Evolutionary conservation across 306 rosid species (phyloP), one percentile per base, ranked within the genome.

Genomic region (Casuarina equisetifolia): DNA sequence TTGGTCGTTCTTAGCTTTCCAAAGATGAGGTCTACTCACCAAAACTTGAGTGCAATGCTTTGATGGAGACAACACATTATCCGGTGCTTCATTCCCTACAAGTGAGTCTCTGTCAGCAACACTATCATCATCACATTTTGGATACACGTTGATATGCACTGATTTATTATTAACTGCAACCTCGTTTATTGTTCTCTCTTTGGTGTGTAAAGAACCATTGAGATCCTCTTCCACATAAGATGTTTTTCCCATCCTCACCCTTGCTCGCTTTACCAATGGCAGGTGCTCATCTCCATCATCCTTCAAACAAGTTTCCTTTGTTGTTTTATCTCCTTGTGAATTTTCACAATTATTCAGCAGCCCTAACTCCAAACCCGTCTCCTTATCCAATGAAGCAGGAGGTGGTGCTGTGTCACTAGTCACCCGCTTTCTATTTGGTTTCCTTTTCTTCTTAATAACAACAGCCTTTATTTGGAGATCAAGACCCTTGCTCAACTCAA

Each of bases 281-380:
- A 94, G 82, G 82, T 94, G 98, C 82, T 89, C 93, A 70, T 94
- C 98, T 71, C 98, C 98, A 79, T 89, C 91, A 80, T 90, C 97
- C 81, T 89, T 93, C 78, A 84, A 85, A 77, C 84, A 81, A 68
- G 64, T 82, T 79, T 81, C 91, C 52, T 64, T 74, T 54, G 77
- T 80, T 76, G 85, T 85, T 52, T 74, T 91, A 74, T 59, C 79
- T 74, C 81, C 82, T 73, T 84, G 89, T 44, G 84, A 82, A 76
- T 79, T 86, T 73, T 70, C 92, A 76, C 85, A 82, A 54, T 80
- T 72, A 85, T 84, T 86, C 43, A 70, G 88, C 51, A 74, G 61
- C 66, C 58, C 74, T 75, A 77, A 77, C 38, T 76, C 88, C 78
- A 82, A 63, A 76, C 72, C 72, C 19, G 72, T 69, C 79, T 88